Percentiles rank a stretch among this genome's conserved stretches.
Conservation (phyloP, 768 basidiomycete genomes). For the Pleurotus djamor region DNA sequence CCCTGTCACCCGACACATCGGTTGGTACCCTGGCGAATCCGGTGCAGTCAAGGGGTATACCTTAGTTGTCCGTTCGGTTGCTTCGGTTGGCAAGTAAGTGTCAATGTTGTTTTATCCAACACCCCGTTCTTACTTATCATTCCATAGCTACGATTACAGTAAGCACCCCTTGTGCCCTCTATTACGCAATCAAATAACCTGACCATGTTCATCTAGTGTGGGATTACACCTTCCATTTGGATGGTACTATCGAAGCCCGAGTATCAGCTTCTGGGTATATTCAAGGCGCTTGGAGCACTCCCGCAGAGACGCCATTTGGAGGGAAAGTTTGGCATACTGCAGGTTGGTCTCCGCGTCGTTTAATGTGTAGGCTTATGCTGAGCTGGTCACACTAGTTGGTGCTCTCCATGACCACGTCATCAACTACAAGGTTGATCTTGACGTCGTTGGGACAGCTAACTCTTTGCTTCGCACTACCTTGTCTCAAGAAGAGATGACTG, state of each 20-base stretch:
- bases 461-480: constrained; percentile 52
- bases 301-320: constrained; percentile 48
- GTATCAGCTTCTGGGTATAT: constrained; percentile 69
- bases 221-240: constrained; percentile 65
- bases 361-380: too few species aligned
- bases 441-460: constrained; percentile 58
- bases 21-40: constrained; percentile 51
- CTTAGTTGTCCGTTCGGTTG: constrained; percentile 52
- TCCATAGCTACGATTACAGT: constrained; percentile 52
- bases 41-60: constrained; percentile 62
- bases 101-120: neutral
- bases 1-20: constrained; percentile 58
- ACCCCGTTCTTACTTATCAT: neutral
- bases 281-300: constrained; percentile 61
- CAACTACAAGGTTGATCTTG: constrained; percentile 68
- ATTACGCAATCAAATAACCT: constrained; percentile 1
- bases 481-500: constrained; percentile 42
- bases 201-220: constrained; percentile 31
- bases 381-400: constrained; percentile 39
- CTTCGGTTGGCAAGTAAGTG: constrained; percentile 64
- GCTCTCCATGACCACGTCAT: constrained; percentile 69
- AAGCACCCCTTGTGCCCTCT: constrained; percentile 13
- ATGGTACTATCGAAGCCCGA: constrained; percentile 68
- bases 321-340: constrained; percentile 50
- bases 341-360: constrained; percentile 32